Base-by-base conservation (phyloP, 148 eudicot genomes). In the Fagopyrum tataricum region DNA sequence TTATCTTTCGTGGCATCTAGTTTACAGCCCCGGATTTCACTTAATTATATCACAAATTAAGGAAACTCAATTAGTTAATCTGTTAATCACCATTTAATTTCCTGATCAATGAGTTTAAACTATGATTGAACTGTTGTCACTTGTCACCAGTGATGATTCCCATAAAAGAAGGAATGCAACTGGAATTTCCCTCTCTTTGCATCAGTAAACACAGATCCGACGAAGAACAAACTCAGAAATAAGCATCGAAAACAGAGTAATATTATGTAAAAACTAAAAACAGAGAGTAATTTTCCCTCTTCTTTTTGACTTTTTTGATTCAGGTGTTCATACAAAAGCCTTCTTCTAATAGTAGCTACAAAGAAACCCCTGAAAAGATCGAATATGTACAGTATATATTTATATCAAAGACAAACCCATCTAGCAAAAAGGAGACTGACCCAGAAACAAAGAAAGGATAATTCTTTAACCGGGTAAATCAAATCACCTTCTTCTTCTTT, bases 21-120 rank as follows among this genome's bases (percentile, higher is more conserved):
- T 48, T 53, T 79, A 73, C 44, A 79, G 43, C 78, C 80, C 72
- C 24, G 71, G 47, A 6, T 52, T 42, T 76, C 62, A 61, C 47
- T 37, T 43, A 44, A 46, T 15, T 47, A 43, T 53, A 14, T 51
- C 49, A 56, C 56, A 71, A 53, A 64, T 39, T 23, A 74, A 72
- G 48, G 43, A 70, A 62, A 2, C 42, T 17, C 49, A 58, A 18
- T 51, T 67, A 69, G 31, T 47, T 10, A 58, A 7, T 18, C 64
- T 58, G 67, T 17, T 68, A 39, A 66, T 44, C 26, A 51, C 48
- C 8, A 64, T 73, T 69, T 69, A 70, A 59, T 59, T 62, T 21
- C 40, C 40, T 71, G 39, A 40, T 5, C 39, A 37, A 13, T 14
- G 17, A 37, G 44, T 6, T 64, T 37, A 31, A 64, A 64, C n/a